Percentiles rank a stretch among this genome's conserved stretches.
phyloP scores from a whole-genome alignment of 352 stramenopile genomes.

The Elongisporangium undulatum region DNA sequence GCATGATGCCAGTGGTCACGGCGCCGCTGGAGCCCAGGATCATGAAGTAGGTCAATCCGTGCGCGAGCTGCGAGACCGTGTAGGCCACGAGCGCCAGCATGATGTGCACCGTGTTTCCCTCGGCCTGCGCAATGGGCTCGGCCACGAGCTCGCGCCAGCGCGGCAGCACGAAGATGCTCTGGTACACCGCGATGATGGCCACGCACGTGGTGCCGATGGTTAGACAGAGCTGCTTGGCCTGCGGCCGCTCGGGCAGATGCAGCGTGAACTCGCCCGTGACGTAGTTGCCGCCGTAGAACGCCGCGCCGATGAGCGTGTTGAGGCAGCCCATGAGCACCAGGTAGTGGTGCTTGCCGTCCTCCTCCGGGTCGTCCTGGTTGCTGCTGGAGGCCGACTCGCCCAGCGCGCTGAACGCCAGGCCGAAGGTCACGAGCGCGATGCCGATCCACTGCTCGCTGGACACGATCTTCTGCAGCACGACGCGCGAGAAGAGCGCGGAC shows the following conservation, averaged over 20 bases:
- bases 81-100: constrained; percentile 58
- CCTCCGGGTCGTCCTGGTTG: constrained; percentile 9
- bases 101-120: constrained; percentile 62
- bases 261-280: constrained; percentile 81
- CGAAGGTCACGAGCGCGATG: constrained; percentile 81
- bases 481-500: constrained; percentile 75
- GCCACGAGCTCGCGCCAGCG: constrained; percentile 74
- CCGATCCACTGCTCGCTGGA: constrained; percentile 75
- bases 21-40: constrained; percentile 76
- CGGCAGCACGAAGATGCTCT: constrained; percentile 76
- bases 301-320: constrained; percentile 75
- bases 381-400: constrained; percentile 37
- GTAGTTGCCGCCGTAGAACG: constrained; percentile 86
- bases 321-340: constrained; percentile 84
- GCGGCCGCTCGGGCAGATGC: constrained; percentile 65
- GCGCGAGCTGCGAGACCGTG: constrained; percentile 75
- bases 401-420: constrained; percentile 74
- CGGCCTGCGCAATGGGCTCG: constrained; percentile 64
- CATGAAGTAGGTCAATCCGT: constrained; percentile 84
- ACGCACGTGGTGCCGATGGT: constrained; percentile 76
- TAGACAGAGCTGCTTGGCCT: constrained; percentile 73
- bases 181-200: constrained; percentile 71
- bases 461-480: constrained; percentile 73
- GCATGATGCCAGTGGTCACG: constrained; percentile 85
- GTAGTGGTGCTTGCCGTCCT: constrained; percentile 42